Evolutionary conservation across 2,329 filamentous ascomycete species (phyloP).

Genomic region (Hirsutella rhossiliensis): DNA sequence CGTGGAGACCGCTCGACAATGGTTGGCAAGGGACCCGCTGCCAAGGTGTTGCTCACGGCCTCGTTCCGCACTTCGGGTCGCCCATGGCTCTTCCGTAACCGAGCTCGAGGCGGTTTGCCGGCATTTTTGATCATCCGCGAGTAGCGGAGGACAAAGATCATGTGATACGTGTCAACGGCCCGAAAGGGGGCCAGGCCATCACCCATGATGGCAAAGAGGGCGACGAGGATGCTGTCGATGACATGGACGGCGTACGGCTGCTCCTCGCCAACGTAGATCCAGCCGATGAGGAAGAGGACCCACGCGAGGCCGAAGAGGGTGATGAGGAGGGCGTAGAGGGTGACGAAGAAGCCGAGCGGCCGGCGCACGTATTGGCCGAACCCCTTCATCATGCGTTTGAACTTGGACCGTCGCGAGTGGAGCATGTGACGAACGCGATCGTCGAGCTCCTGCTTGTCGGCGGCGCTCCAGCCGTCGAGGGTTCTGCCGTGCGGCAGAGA

Average conservation of each 20-base stretch:
- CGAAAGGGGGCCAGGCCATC: conserved; percentile 65
- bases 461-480: conserved; percentile 61
- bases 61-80: background rate
- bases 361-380: conserved; percentile 69
- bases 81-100: background rate
- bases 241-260: conserved; percentile 59
- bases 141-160: conserved; percentile 70
- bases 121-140: conserved; percentile 21
- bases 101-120: conserved; percentile 12
- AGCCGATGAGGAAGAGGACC: conserved; percentile 85
- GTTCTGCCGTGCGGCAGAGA: conserved; percentile 64
- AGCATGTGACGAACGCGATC: conserved; percentile 82
- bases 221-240: conserved; percentile 60
- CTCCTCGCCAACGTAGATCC: conserved; percentile 68
- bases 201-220: conserved; percentile 58
- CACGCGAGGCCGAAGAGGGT: conserved; percentile 77
- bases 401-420: conserved; percentile 66
- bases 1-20: background rate
- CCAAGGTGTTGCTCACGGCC: background rate
- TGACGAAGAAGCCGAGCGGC: conserved; percentile 73
- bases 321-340: conserved; percentile 70
- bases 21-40: background rate
- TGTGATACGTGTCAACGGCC: conserved; percentile 74
- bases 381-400: conserved; percentile 68
- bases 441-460: conserved; percentile 66